A percentile compares a stretch with the other conserved stretches of the same genome.
phyloP scores from a whole-genome alignment of 176 grass and related monocot genomes.

The Guadua angustifolia region DNA sequence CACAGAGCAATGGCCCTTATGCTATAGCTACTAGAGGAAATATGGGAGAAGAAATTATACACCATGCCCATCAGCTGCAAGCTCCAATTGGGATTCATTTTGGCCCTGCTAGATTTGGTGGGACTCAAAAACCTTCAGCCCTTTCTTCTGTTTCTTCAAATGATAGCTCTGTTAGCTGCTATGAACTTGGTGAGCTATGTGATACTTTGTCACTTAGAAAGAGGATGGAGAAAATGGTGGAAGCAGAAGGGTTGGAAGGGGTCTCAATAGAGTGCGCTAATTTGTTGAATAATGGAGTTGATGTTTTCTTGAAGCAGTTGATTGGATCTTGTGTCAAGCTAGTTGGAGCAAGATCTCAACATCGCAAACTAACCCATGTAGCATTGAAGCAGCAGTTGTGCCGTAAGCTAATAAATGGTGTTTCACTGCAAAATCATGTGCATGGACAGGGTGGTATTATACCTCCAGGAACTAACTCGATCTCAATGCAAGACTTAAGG shows the following conservation, averaged over 20 bases:
- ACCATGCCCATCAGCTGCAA: conserved; percentile 39
- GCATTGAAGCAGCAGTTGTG: conserved; percentile 53
- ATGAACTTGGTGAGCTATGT: conserved; percentile 65
- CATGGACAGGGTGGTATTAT: conserved; percentile 36
- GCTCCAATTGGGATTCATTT: conserved; percentile 87
- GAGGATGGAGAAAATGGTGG: conserved; percentile 71
- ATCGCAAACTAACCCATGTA: conserved; percentile 38
- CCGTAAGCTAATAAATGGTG: conserved; percentile 51
- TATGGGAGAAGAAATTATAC: conserved; percentile 40
- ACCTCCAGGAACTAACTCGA: conserved; percentile 38
- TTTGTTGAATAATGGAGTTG: conserved; percentile 78
- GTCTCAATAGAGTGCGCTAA: conserved; percentile 73
- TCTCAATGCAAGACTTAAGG: conserved; percentile 57
- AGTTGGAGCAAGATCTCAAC: conserved; percentile 57
- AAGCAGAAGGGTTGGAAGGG: conserved; percentile 71
- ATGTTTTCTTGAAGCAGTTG: conserved; percentile 73
- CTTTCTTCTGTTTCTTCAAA: conserved; percentile 44
- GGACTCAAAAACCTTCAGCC: conserved; percentile 52
- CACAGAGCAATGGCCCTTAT: conserved; percentile 49
- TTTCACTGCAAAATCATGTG: conserved; percentile 52
- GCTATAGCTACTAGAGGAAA: conserved; percentile 35
- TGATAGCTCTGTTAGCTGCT: conserved; percentile 50
- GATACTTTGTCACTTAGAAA: conserved; percentile 61
- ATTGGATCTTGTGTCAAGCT: conserved; percentile 70
- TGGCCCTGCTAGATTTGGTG: conserved; percentile 54